Base-by-base conservation (phyloP, 2,329 filamentous ascomycete genomes). In the Coniochaeta sp. region DNA sequence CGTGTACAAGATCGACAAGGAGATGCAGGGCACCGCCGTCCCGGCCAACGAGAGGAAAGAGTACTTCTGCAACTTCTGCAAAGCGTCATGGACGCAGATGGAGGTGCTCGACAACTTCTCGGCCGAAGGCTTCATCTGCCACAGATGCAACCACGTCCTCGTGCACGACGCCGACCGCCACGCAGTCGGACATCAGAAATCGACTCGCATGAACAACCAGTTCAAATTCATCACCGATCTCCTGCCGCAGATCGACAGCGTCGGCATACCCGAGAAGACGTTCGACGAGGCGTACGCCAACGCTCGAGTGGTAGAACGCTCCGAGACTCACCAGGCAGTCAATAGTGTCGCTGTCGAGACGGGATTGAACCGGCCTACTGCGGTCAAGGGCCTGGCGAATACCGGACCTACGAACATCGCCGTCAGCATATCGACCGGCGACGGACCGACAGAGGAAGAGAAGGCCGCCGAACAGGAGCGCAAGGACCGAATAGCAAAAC, bases 31-130 rank as follows among this genome's bases (percentile, higher is more conserved):
- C 17, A 88, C 91, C 61, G 90, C 90, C 17, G 87, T 90, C 19
- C 88, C 91, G 0, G 89, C 88, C 11, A 84, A 85, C 60, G 93
- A 98, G 74, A 89, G 91, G 72, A 97, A 97, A 73, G 95, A 98
- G 71, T 96, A 93, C 69, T 88, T 89, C 62, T 99, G 95, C 74
- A 79, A 82, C 34, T 83, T 86, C 60, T 99, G 95, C 77, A 86
- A 88, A 65, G 83, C 89, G 1, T 89, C 96, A 71, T 99, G 90
- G 84, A 96, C 93, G 2, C 85, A 89, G 64, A 86, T 98, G 74
- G 93, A 98, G 66, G 93, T 96, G 1, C 77, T 98, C 58, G 91
- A 96, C 74, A 87, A 84, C 62, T 80, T 87, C 44, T 86, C 89
- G 58, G 79, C 81, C 1, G 74, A 79, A 55, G 90, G 92, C 0